Conservation (phyloP, 768 basidiomycete genomes). For the Glaciozyma martinii region DNA sequence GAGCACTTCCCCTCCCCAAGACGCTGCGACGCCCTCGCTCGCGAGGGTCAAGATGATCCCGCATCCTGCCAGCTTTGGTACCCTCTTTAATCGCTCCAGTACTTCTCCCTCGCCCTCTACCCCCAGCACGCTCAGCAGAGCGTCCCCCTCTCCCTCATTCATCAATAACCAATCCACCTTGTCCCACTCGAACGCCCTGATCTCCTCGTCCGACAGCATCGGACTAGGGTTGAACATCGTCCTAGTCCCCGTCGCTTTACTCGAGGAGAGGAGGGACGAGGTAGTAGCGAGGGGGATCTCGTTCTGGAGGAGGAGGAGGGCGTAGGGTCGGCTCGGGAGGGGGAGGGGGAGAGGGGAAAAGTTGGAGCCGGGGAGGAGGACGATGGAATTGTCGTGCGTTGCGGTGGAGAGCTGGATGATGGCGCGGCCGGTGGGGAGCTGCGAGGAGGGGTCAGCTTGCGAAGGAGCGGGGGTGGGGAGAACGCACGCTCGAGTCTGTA, state of each 20-base stretch:
- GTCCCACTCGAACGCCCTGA: conserved; percentile 39
- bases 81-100: background rate
- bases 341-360: conserved; percentile 11
- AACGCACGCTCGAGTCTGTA: conserved; percentile 32
- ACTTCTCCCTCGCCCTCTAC: background rate
- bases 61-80: background rate
- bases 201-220: conserved; percentile 38
- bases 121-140: conserved; percentile 25
- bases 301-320: conserved; percentile 44
- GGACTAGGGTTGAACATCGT: conserved; percentile 45
- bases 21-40: conserved; percentile 11
- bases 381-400: conserved; percentile 45
- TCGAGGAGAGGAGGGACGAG: conserved; percentile 33
- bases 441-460: background rate
- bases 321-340: conserved; percentile 25
- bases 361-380: conserved; percentile 32
- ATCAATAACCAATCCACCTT: conserved; percentile 41
- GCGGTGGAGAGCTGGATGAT: conserved; percentile 41
- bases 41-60: conserved; percentile 28
- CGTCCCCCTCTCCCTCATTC: conserved; percentile 42
- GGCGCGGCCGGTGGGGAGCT: conserved; percentile 42
- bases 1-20: background rate
- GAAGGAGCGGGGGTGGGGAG: background rate
- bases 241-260: conserved; percentile 22
- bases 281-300: conserved; percentile 42